Conservation (phyloP, 2,329 filamentous ascomycete species). For the Phoma sp. region DNA sequence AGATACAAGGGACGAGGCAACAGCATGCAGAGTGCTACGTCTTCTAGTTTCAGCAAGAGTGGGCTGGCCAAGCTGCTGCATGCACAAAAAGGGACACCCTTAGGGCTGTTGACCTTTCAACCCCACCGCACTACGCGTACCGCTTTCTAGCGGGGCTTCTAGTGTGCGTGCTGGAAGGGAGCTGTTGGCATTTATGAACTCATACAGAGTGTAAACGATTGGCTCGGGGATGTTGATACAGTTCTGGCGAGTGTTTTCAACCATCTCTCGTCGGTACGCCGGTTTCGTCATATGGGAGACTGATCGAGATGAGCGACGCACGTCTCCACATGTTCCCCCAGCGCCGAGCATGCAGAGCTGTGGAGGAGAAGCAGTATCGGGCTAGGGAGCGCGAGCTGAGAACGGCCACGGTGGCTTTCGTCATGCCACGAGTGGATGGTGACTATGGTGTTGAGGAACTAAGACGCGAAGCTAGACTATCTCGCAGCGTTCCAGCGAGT, state of each 20-base stretch:
- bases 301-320: slow-evolving; percentile 3
- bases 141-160: slow-evolving; percentile 9
- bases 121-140: slow-evolving; percentile 14
- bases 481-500: slow-evolving; percentile 23
- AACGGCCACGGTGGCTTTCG: slow-evolving; percentile 16
- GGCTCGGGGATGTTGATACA: background rate
- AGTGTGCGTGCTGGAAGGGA: slow-evolving; percentile 5
- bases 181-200: background rate
- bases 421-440: slow-evolving; percentile 21
- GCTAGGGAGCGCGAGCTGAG: slow-evolving; percentile 3
- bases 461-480: slow-evolving; percentile 26
- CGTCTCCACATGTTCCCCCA: slow-evolving; percentile 24
- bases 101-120: slow-evolving; percentile 15
- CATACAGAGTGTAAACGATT: background rate
- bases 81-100: background rate
- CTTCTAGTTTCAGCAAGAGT: background rate
- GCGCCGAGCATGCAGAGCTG: slow-evolving; percentile 7
- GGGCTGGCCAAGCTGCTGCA: slow-evolving; percentile 4
- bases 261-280: background rate
- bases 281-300: slow-evolving; percentile 11
- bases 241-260: slow-evolving; percentile 4
- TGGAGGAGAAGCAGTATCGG: background rate
- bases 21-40: background rate
- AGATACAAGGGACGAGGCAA: slow-evolving; percentile 9
- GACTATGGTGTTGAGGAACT: slow-evolving; percentile 38